Evolutionary conservation across 2,329 filamentous ascomycete species (phyloP), one percentile per base, ranked within the genome.

Genomic region (Parascedosporium putredinis): DNA sequence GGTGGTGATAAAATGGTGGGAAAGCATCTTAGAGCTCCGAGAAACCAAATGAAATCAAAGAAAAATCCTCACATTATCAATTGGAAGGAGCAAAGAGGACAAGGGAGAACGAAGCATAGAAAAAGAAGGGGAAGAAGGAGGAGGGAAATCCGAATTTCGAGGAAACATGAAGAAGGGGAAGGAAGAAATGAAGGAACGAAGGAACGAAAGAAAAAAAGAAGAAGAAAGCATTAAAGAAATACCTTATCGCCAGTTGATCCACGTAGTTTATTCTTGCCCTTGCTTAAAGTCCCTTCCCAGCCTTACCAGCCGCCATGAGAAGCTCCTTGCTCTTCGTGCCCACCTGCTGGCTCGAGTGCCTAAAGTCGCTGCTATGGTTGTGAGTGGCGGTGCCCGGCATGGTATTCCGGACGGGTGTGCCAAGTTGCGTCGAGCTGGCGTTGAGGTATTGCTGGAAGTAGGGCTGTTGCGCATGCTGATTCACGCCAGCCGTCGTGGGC

Each of bases 211-310:
- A n/a, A 23, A 42, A 40, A 12, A 50, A 38, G 34, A 29, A 50
- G 27, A 49, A 51, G 36, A 45, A 50, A 47, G 50, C 31, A 53
- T 78, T 73, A 84, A 70, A 81, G 77, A 82, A 88, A 88, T 86
- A 90, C 86, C 87, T 94, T 94, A 67, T 93, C 87, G 62, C 82
- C 47, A 29, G 47, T 80, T 55, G 78, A 78, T 62, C 75, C 78
- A 54, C 76, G 73, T 64, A 95, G 81, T 67, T 88, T 91, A 69
- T 79, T 91, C 69, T 86, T 91, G 57, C 90, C 88, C 70, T 95
- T 95, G 56, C 86, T 88, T 64, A 96, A 83, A 96, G 67, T 48
- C 90, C 91, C 71, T 95, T 95, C 45, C 90, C 89, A 52, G 88
- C 88, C 62, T 88, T 89, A 49, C 88, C 88, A 50, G 90, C 90